Evolutionary conservation across 305 asterid genomes (phyloP), one percentile per base, ranked within the genome.

Genomic region (Petunia hybrid): DNA sequence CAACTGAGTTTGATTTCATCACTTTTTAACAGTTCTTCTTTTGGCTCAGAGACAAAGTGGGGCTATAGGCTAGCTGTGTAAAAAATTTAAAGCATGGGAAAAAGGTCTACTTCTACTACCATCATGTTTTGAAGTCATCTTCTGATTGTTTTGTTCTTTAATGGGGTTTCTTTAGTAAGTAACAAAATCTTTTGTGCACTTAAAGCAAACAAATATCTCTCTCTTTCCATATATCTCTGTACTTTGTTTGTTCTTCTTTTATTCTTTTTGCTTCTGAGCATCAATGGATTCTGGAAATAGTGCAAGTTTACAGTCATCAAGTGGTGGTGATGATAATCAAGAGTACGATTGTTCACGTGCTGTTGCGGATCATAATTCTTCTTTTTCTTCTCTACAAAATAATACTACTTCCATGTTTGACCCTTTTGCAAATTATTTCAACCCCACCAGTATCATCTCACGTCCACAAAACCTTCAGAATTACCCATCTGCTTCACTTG

Each of bases 341-440:
- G 97, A 92, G 85, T 88, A 83, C 84, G 90, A 91, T 10, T 90
- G 97, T 10, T 90, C 98, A 82, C 97, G 91, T 86, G 89, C 91
- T 82, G 88, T 74, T 77, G 82, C 87, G 6, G 35, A 83, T 80
- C 84, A 82, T n/a, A 87, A 82, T 77, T 83, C 88, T 8, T 39
- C 85, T 79, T 86, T 85, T 6, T 61, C 88, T 2, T 84, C 89
- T 81, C 84, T 87, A 76, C 70, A 82, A 78, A 82, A 53, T 51
- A 80, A 43, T 36, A 69, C 82, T 4, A 56, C 85, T 9, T 38
- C 84, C 77, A 80, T 84, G 64, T 89, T 90, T 40, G 91, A 90
- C 80, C 89, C 90, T 9, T 56, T 89, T 13, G 68, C 93, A 65
- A 89, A 68, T 84, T 88, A 79, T 41, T 78, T 84, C 36, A 80